A percentile compares a stretch with the other conserved stretches of the same genome.
Conservation (phyloP, 2,329 filamentous ascomycete genomes). For the Neurospora sp. region DNA sequence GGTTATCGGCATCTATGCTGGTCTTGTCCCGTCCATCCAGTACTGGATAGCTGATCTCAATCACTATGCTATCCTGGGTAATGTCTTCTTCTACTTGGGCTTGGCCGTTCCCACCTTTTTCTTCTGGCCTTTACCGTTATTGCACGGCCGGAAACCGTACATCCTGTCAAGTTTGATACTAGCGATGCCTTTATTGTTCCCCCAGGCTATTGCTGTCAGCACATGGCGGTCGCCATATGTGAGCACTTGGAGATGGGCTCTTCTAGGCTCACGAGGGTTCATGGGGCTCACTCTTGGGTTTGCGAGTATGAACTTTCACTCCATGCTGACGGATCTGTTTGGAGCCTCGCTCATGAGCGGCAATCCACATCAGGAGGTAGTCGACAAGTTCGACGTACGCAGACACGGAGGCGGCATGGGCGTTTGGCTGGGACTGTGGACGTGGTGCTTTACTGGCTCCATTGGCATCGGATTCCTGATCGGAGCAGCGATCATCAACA, state of each 20-base stretch:
- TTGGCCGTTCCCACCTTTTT: slow-evolving; percentile 60
- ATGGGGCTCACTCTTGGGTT: slow-evolving; percentile 64
- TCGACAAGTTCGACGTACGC: slow-evolving; percentile 56
- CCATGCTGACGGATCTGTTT: slow-evolving; percentile 63
- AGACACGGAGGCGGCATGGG: slow-evolving; percentile 70
- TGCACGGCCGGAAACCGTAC: slow-evolving; percentile 71
- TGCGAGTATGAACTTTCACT: slow-evolving; percentile 67
- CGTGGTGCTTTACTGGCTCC: slow-evolving; percentile 66
- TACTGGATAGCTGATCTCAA: slow-evolving; percentile 62
- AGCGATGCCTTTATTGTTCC: slow-evolving; percentile 64
- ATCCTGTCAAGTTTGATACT: slow-evolving; percentile 58
- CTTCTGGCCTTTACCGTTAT: slow-evolving; percentile 62
- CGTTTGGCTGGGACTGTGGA: slow-evolving; percentile 70
- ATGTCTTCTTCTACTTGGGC: slow-evolving; percentile 62
- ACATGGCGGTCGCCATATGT: slow-evolving; percentile 45
- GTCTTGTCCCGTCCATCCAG: slow-evolving; percentile 68
- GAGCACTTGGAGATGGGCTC: slow-evolving; percentile 44
- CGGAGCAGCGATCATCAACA: slow-evolving; percentile 59
- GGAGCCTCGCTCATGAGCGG: slow-evolving; percentile 65
- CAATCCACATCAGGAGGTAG: slow-evolving; percentile 62
- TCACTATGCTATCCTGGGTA: slow-evolving; percentile 60
- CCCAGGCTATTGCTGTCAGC: slow-evolving; percentile 59
- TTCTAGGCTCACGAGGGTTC: slow-evolving; percentile 53
- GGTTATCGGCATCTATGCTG: slow-evolving; percentile 66
- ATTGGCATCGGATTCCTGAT: slow-evolving; percentile 62